These are phyloP conservation scores for Phytophthora cactorum DNA, from an alignment of 352 stramenopile species.

Conservation along the genomic window DNA sequence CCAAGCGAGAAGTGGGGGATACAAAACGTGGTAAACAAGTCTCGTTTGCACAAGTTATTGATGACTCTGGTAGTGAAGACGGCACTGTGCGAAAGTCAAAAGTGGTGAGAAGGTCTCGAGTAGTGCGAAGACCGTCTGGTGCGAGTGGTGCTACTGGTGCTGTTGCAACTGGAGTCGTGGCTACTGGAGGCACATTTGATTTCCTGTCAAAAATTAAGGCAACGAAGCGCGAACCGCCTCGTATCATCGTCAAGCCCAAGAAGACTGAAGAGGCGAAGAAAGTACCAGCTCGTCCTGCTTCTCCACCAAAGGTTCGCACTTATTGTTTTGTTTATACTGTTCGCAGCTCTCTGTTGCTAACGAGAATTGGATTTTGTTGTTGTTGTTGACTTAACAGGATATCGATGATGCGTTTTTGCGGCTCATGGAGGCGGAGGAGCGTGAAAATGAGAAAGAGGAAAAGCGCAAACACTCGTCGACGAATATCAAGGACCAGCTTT, in stretches of 20 bases:
- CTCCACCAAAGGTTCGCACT: constrained; percentile 33
- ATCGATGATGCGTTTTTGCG: constrained; percentile 80
- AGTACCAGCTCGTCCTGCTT: constrained; percentile 10
- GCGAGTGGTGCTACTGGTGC: constrained; percentile 28
- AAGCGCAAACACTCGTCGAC: constrained; percentile 63
- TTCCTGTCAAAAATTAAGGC: constrained; percentile 85
- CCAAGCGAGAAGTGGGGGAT: constrained; percentile 19
- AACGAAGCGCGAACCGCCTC: constrained; percentile 32
- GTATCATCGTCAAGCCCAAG: constrained; percentile 18
- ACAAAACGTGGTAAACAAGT: constrained; percentile 56
- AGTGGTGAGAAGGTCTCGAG: constrained; percentile 40
- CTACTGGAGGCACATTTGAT: constrained; percentile 82
- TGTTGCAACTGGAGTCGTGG: constrained; percentile 70
- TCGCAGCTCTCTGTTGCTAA: constrained; percentile 1
- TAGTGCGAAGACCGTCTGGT: constrained; percentile 35
- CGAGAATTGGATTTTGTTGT: background rate
- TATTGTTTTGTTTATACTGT: background rate
- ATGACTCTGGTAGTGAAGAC: constrained; percentile 37
- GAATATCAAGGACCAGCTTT: constrained; percentile 65
- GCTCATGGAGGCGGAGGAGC: constrained; percentile 80
- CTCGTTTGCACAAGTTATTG: constrained; percentile 57
- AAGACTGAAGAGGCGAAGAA: constrained; percentile 33
- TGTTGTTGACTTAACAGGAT: constrained; percentile 38
- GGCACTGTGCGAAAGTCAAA: constrained; percentile 30
- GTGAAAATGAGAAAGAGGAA: constrained; percentile 59